These are phyloP conservation scores for Intubia oerlemansii DNA, from an alignment of 2,329 filamentous ascomycete species.

Conservation along the genomic window DNA sequence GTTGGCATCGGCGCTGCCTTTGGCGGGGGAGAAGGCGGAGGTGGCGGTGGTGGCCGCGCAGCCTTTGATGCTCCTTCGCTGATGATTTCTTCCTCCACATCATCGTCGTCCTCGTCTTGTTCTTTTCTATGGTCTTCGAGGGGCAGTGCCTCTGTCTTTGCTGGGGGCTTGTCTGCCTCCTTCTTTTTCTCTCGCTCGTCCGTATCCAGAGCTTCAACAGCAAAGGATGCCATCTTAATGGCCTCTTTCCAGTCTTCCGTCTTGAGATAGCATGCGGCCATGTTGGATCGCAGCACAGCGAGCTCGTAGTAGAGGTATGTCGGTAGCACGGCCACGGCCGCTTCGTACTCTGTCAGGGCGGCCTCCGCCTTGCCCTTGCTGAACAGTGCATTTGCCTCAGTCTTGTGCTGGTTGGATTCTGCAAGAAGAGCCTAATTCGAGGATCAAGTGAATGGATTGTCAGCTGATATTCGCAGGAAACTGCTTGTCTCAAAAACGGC, in stretches of 20 bases:
- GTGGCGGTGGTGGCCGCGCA: slow-evolving; percentile 12
- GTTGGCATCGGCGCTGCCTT: slow-evolving; percentile 7
- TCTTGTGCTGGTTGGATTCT: slow-evolving; percentile 53
- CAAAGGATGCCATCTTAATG: slow-evolving; percentile 48
- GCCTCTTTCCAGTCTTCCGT: slow-evolving; percentile 71
- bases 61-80: slow-evolving; percentile 34
- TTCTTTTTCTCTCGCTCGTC: too few relatives aligned
- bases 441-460: too few relatives aligned
- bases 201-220: slow-evolving; percentile 50
- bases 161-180: too few relatives aligned
- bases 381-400: slow-evolving; percentile 64
- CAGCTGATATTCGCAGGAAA: neutral
- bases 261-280: slow-evolving; percentile 75
- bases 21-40: slow-evolving; percentile 5
- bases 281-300: slow-evolving; percentile 72
- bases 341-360: slow-evolving; percentile 66
- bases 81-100: slow-evolving; percentile 33
- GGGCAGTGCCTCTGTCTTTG: slow-evolving; percentile 12
- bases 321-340: slow-evolving; percentile 58
- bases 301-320: slow-evolving; percentile 74
- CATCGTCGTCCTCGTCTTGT: slow-evolving; percentile 28
- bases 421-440: slow-evolving; percentile 38
- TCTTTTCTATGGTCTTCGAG: slow-evolving; percentile 24
- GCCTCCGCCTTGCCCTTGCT: slow-evolving; percentile 46
- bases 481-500: too few relatives aligned